Percentiles rank a stretch among this genome's conserved stretches.
phyloP scores from a whole-genome alignment of 1,139 yeast species.

The Yueomyces sp. region DNA sequence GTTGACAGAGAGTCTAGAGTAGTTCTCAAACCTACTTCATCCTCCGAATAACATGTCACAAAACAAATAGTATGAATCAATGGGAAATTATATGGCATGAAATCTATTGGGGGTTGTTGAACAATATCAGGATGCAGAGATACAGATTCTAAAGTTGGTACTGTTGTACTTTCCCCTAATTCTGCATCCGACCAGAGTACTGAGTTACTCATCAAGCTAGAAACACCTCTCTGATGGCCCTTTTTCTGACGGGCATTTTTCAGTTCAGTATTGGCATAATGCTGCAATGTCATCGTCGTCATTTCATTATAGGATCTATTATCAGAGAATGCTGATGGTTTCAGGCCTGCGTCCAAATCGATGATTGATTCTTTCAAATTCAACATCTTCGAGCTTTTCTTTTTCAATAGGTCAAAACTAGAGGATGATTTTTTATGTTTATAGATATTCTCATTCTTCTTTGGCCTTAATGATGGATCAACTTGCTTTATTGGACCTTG shows the following conservation, averaged over 20 bases:
- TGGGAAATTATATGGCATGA: conserved; percentile 81
- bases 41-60: conserved; percentile 94
- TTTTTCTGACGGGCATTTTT: neutral
- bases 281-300: conserved; percentile 30
- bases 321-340: conserved; percentile 1
- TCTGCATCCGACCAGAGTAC: conserved; percentile 6
- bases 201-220: conserved; percentile 5
- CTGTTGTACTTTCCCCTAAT: conserved; percentile 5
- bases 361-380: conserved; percentile 8
- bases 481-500: conserved; percentile 46
- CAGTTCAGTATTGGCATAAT: neutral
- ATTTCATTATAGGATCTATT: conserved; percentile 12
- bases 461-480: conserved; percentile 27
- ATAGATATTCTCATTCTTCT: neutral
- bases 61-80: conserved; percentile 72
- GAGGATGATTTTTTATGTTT: conserved; percentile 7
- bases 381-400: conserved; percentile 15
- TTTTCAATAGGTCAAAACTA: conserved; percentile 17
- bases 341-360: conserved; percentile 1
- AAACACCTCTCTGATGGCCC: conserved; percentile 2
- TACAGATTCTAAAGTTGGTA: conserved; percentile 51
- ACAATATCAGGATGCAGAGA: conserved; percentile 62
- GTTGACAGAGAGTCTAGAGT: conserved; percentile 87
- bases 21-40: conserved; percentile 73
- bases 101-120: conserved; percentile 82